Evolutionary conservation across 78 protist genomes (phyloP), one percentile per base, ranked within the genome.

Genomic region (Speleostelium caveatum): DNA sequence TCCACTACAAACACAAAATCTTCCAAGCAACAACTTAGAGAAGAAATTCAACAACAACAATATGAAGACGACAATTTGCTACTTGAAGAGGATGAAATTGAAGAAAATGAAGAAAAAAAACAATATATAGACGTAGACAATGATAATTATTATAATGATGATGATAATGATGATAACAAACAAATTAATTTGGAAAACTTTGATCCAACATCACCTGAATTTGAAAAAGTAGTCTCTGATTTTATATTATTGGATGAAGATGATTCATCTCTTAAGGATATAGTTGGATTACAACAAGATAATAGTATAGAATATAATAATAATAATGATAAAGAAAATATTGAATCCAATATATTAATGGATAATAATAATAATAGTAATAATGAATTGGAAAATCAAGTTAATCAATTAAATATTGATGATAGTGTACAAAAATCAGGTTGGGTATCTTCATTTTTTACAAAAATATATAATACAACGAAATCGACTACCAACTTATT

Each of bases 221-320:
- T 51, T 51, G 87, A 77, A 51, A 41, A 56, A 26, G 87, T 77
- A 6, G 87, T 77, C 49, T 65, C 74, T 30, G 87, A 77, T 67
- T 77, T 77, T 67, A 77, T 77, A 14, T 17, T 66, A 22, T 30
- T 77, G 2, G 87, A 77, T 65, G 73, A 60, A 14, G 73, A 45
- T 28, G 73, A 51, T 17, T 38, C 33, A 6, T 4, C 41, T 6
- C 6, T 10, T 66, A 6, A 6, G 10, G 73, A 22, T 5, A 22
- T 21, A 22, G 33, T n/a, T 59, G n/a, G 65, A 59, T 22, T n/a
- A 21, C 65, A 12, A 59, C 10, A 22, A n/a, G 65, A 59, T n/a
- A 17, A 66, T 30, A 38, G 14, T 12, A 66, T 8, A 12, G 21
- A 7, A 6, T 6, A 32, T 66, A 30, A 14, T 66, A 14, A 32